phyloP scores from a whole-genome alignment of 1,284 basidiomycete genomes.

The Microbotryomycetes sp. region DNA sequence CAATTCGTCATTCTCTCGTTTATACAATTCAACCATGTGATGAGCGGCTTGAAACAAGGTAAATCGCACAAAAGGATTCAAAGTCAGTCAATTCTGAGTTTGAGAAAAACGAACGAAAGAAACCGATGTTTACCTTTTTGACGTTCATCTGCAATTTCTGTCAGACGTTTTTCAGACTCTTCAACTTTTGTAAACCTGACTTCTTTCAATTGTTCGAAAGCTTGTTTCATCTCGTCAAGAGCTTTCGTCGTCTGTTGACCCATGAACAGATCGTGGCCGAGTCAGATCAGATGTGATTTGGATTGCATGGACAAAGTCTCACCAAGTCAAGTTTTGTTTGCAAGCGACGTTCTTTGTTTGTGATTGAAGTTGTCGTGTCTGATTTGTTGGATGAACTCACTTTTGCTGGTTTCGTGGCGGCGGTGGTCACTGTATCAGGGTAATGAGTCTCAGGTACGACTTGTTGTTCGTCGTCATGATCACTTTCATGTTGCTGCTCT shows the following conservation, averaged over 20 bases:
- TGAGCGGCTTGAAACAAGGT: background rate
- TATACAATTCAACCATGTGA: conserved; percentile 25
- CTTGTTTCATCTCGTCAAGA: background rate
- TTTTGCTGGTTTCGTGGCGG: background rate
- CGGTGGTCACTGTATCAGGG: conserved; percentile 1
- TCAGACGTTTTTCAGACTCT: conserved; percentile 7
- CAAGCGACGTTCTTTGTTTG: conserved; percentile 23
- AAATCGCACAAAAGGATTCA: background rate
- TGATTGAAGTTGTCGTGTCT: background rate
- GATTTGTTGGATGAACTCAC: background rate
- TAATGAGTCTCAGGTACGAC: background rate
- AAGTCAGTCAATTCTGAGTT: background rate
- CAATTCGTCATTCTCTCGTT: conserved; percentile 23
- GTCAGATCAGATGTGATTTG: background rate
- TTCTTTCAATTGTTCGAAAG: conserved; percentile 13
- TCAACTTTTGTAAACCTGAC: conserved; percentile 28
- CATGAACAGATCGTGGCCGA: background rate
- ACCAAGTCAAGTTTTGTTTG: conserved; percentile 24
- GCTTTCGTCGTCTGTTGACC: conserved; percentile 12
- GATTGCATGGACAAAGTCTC: background rate
- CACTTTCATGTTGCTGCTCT: background rate
- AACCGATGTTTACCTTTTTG: conserved; percentile 7
- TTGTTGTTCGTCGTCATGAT: background rate
- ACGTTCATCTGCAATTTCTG: conserved; percentile 22
- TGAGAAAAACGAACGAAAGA: background rate